These are phyloP conservation scores for Entomortierella beljakovae DNA, from an alignment of 192 early-diverging fungal species.

Conservation along the genomic window DNA sequence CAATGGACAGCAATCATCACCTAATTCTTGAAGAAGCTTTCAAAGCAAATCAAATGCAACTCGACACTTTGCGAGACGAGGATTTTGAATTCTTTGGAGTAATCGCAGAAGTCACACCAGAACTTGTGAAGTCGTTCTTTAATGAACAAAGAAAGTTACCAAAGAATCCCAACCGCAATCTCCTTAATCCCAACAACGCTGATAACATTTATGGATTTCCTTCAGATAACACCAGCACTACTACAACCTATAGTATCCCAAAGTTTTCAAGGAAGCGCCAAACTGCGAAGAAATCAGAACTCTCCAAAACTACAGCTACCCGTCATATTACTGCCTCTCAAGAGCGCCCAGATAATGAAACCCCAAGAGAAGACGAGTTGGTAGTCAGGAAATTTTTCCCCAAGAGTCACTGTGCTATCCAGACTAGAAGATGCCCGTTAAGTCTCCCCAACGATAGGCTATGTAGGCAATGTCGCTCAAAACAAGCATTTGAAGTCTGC, in stretches of 20 bases:
- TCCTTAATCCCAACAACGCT: no score
- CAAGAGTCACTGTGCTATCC: background rate
- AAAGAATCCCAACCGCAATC: no score
- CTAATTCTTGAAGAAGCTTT: background rate
- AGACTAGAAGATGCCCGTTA: background rate
- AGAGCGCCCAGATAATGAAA: background rate
- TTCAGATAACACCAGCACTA: background rate
- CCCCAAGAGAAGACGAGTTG: background rate
- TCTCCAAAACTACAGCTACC: no score
- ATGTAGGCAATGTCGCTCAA: background rate
- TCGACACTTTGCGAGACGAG: background rate
- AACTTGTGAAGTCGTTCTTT: background rate
- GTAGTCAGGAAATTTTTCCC: background rate
- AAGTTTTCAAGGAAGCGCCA: no score
- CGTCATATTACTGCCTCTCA: background rate
- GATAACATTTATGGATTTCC: no score
- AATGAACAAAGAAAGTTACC: background rate
- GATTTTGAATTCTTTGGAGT: conserved; percentile 14
- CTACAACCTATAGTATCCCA: background rate
- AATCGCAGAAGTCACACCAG: background rate
- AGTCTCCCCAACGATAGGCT: background rate
- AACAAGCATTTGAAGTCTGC: background rate
- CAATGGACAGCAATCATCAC: background rate
- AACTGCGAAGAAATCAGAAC: no score
- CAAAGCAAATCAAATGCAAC: background rate